Conservation (phyloP, 2,329 filamentous ascomycete genomes). For the Thelonectria rubi region DNA sequence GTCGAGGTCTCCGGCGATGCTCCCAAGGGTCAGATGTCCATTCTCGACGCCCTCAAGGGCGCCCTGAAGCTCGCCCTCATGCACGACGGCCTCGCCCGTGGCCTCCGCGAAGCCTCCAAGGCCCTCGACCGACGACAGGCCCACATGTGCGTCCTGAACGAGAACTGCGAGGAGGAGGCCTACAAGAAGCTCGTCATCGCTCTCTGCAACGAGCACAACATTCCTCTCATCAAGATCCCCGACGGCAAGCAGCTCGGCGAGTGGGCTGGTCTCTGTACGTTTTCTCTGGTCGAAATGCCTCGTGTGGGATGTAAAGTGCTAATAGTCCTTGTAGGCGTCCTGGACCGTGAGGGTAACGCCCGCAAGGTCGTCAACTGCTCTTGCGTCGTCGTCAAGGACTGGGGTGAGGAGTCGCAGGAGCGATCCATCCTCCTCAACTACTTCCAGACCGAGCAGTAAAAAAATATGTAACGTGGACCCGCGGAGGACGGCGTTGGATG, state of each 20-base stretch:
- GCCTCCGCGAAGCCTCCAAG: constrained; percentile 98
- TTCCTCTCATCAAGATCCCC: constrained; percentile 99
- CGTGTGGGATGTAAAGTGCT: constrained; percentile 37
- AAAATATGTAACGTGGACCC: constrained; percentile 44
- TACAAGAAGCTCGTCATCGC: constrained; percentile 99
- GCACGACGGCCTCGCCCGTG: constrained; percentile 98
- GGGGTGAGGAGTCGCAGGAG: constrained; percentile 99
- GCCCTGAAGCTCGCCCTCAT: constrained; percentile 98
- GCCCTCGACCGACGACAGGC: constrained; percentile 98
- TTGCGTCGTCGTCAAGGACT: constrained; percentile 99
- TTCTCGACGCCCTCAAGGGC: constrained; percentile 98
- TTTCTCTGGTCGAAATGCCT: constrained; percentile 10
- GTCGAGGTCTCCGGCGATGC: constrained; percentile 96
- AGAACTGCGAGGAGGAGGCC: constrained; percentile 99
- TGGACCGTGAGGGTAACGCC: constrained; percentile 99
- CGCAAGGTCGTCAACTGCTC: constrained; percentile 99
- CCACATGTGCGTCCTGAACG: constrained; percentile 99
- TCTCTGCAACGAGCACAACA: constrained; percentile 99
- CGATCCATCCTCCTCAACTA: constrained; percentile 99
- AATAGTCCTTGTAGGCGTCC: constrained; percentile 73
- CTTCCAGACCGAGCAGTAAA: constrained; percentile 89
- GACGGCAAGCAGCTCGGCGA: constrained; percentile 99
- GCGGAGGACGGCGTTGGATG: constrained; percentile 45
- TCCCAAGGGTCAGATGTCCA: constrained; percentile 94
- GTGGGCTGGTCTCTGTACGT: constrained; percentile 99